Conservation (phyloP, 805 yeast species). For the Myxozyma mucilagina region DNA sequence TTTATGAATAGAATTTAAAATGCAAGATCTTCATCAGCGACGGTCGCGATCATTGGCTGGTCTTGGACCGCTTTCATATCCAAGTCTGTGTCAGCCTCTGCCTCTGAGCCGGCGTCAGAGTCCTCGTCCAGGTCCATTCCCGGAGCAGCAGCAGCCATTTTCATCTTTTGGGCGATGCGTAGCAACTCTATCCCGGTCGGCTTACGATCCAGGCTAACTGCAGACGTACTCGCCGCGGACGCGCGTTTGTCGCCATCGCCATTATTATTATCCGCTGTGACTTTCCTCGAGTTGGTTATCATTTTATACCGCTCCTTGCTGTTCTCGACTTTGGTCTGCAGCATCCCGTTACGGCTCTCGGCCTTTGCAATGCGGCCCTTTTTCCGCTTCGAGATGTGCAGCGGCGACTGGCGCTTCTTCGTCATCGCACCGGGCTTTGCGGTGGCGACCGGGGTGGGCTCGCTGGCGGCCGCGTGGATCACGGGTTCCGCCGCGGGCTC, state of each 20-base stretch:
- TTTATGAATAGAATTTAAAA: not conserved
- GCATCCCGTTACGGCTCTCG: not conserved
- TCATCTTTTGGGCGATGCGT: conserved; percentile 7
- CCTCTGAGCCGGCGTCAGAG: conserved; percentile 5
- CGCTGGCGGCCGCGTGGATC: conserved; percentile 16
- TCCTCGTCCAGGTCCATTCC: conserved; percentile 19
- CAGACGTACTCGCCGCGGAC: not conserved
- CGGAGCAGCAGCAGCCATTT: conserved; percentile 5
- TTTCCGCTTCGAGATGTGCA: conserved; percentile 6
- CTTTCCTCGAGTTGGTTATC: not conserved
- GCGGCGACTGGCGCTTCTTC: conserved; percentile 4
- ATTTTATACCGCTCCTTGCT: conserved; percentile 11
- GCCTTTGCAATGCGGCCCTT: conserved; percentile 9
- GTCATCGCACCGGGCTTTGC: not conserved
- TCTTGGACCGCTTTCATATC: conserved; percentile 8
- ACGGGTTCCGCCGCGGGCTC: conserved; percentile 8
- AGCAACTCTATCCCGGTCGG: conserved; percentile 5
- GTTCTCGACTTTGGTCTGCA: conserved; percentile 5
- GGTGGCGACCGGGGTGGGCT: not conserved
- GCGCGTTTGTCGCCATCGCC: too few relatives aligned
- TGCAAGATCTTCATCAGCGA: conserved; percentile 5
- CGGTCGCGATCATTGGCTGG: not conserved
- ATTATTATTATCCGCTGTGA: too few relatives aligned
- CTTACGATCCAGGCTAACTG: not conserved
- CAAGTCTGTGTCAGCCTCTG: conserved; percentile 28